Base-by-base conservation (phyloP, 352 stramenopile genomes). In the Phytophthora meadii region DNA sequence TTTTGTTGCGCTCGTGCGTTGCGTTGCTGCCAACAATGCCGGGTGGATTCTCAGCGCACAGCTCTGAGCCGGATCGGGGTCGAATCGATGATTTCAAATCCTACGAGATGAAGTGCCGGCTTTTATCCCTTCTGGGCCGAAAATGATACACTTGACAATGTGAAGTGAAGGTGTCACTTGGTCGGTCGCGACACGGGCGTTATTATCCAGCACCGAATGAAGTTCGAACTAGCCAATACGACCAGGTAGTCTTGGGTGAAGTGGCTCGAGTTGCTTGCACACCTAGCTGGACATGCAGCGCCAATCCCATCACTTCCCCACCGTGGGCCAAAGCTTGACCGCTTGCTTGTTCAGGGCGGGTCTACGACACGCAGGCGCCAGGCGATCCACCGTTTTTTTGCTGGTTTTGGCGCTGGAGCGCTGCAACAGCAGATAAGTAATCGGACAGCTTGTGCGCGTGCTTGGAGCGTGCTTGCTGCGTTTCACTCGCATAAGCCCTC, bases 91-190 rank as follows among this genome's bases (percentile, higher is more conserved):
- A 17, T 37, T 68, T 45, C 44, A 63, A 63, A 64, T 69, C 61
- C 45, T 64, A 25, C 39, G 36, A 56, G 61, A 69, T 69, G 46
- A 14, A 28, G 44, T 27, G 39, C 61, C 3, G 36, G 24, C 45
- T 49, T 68, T 56, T 48, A 48, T 34, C 15, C 1, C 3, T 17
- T 41, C 30, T 36, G 30, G 30, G 30, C 4, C 9, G 30, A 41
- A 19, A 28, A 44, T 40, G 54, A 39, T 59, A 22, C 37, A n/a
- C 22, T 54, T 10, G 40, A 36, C 30, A 4, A 10, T 19, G 8
- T 34, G 28, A 36, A 36, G 48, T 39, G 25, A 19, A 61, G 11
- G 28, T 40, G 19, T 42, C 48, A 10, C 11, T 49, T 25, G 28
- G 7, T 34, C 4, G 9, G 30, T 27, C n/a, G 37, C 10, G 19